Evolutionary conservation across 768 basidiomycete genomes (phyloP), one percentile per base, ranked within the genome.

Genomic region (Hypsizygus marmoreus): DNA sequence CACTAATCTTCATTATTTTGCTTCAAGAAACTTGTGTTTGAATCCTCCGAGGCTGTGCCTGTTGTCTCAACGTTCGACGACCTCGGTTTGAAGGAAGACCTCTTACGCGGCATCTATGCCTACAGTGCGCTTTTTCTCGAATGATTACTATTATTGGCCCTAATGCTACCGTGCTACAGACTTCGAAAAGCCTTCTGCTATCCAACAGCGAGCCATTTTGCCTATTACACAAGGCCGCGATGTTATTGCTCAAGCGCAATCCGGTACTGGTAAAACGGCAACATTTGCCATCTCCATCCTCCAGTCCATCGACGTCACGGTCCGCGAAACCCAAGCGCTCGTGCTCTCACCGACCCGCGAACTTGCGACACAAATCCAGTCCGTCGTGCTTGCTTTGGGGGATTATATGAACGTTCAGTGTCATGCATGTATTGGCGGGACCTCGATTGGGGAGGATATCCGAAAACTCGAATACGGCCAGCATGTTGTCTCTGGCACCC

Each of bases 361-460:
- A 73, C 79, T 98, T 46, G 95, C 95, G 16, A 94, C 93, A n/a
- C 95, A 97, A 74, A 99, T 97, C 60, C 95, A 97, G 68, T 95
- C 91, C 38, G 95, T 97, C 54, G 84, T 98, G 23, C 81, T 97
- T 47, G 95, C 95, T 20, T 73, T 99, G 25, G 95, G 95, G 38
- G 95, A 98, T 75, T 97, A 97, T 68, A 95, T 97, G 95, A 97
- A 97, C 64, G 91, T 99, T 49, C 93, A 97, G 63, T 98, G 95
- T 68, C 94, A 97, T 66, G 95, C 94, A 33, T 97, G 95, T 69
- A 97, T 98, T 62, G 95, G 95, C 33, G 95, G 95, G 33, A 95
- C 93, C 2, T 92, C 91, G 29, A 93, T 99, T 56, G 92, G 94
- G 13, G 95, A 99, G 73, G 95, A 97, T 62, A 97, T 97, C 59